phyloP scores from a whole-genome alignment of 2,329 filamentous ascomycete genomes.

The Botrytis elliptica region DNA sequence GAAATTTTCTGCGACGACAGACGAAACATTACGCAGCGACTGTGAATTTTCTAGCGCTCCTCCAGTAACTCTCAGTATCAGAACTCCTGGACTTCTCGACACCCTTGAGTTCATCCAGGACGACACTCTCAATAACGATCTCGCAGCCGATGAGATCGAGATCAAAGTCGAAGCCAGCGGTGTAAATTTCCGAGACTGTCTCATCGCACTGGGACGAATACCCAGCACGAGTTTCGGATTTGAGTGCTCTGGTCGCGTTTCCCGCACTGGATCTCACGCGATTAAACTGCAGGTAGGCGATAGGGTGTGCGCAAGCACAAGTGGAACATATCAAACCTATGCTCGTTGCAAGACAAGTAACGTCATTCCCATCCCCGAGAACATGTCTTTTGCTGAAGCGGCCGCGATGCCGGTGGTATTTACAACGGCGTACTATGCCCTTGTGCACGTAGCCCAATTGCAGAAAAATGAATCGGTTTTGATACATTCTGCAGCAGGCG shows the following conservation, averaged over 20 bases:
- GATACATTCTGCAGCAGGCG: constrained; percentile 39
- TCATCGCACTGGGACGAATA: not conserved
- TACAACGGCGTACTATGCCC: constrained; percentile 28
- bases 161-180: constrained; percentile 6
- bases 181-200: constrained; percentile 4
- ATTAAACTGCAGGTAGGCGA: not conserved
- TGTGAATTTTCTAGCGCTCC: not conserved
- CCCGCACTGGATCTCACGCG: not conserved
- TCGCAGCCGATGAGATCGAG: not conserved
- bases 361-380: not conserved
- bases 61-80: not conserved
- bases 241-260: not conserved
- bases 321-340: constrained; percentile 21
- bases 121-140: not conserved
- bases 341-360: not conserved
- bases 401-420: constrained; percentile 29
- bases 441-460: constrained; percentile 27
- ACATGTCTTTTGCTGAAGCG: not conserved
- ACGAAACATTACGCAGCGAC: not conserved
- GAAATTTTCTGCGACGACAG: not conserved
- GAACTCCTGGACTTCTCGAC: not conserved
- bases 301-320: not conserved
- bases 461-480: constrained; percentile 34
- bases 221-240: not conserved
- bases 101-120: not conserved